A percentile compares a stretch with the other conserved stretches of the same genome.
Evolutionary conservation across 176 grass and related monocot species (phyloP).

Genomic region (Avena eriantha): DNA sequence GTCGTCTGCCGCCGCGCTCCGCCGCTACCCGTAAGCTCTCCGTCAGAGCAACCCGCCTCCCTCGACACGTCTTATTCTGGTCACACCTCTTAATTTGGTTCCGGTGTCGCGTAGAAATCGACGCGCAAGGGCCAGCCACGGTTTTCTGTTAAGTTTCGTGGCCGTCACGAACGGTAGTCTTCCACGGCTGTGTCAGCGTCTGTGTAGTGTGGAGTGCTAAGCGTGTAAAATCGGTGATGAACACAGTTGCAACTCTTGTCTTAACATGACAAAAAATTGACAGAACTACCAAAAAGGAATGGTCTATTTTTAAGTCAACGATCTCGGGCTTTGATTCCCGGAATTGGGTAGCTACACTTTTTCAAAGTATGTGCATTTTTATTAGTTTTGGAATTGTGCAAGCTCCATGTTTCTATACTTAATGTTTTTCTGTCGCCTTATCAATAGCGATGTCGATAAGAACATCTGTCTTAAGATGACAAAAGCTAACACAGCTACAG

Average conservation of each 20-base stretch:
- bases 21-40: conserved; percentile 51
- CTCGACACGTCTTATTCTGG: not conserved
- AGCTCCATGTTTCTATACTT: not conserved
- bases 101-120: not conserved
- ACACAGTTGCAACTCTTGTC: not conserved
- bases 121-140: not conserved
- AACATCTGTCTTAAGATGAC: conserved; percentile 16
- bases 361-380: not conserved
- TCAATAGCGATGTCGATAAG: not conserved
- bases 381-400: not conserved
- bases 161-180: no score
- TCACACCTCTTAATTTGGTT: not conserved
- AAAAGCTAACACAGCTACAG: not conserved
- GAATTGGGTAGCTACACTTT: not conserved
- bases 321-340: not conserved
- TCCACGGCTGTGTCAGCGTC: not conserved
- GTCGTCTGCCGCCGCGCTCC: conserved; percentile 39
- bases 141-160: not conserved
- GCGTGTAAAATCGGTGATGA: not conserved
- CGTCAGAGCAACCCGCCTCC: not conserved
- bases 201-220: not conserved
- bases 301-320: not conserved
- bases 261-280: conserved; percentile 1
- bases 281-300: not conserved
- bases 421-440: not conserved